Evolutionary conservation across 106 monocot species (phyloP).

Genomic region (Dendrobium catenatum): DNA sequence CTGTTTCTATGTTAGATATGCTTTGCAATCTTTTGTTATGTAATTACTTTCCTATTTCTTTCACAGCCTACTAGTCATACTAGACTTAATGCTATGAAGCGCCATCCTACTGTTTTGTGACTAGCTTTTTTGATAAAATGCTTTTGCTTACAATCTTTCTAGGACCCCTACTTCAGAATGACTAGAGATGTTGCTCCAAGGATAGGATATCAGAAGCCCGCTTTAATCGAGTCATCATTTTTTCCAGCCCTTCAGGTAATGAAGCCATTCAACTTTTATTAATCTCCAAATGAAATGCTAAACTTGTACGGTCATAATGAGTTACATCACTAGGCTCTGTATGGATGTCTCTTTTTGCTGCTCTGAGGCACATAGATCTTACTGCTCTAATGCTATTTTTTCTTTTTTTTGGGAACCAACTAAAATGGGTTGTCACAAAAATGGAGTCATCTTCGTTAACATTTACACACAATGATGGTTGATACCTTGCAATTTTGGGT

Average conservation of each 20-base stretch:
- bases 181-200: constrained; percentile 99
- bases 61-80: not conserved
- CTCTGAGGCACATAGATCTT: not conserved
- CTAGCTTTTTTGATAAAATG: not conserved
- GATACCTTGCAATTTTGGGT: not conserved
- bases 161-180: constrained; percentile 99
- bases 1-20: not conserved
- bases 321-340: not conserved
- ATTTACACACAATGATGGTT: not conserved
- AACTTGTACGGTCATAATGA: not conserved
- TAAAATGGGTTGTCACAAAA: not conserved
- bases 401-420: not conserved
- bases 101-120: not conserved
- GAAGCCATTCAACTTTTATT: not conserved
- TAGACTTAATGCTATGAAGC: not conserved
- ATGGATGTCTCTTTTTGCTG: not conserved
- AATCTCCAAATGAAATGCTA: not conserved
- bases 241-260: constrained; percentile 96
- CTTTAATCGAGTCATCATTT: constrained; percentile 91
- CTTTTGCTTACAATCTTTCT: constrained; percentile 6
- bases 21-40: not conserved
- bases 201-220: constrained; percentile 93
- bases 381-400: not conserved
- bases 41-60: not conserved
- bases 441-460: not conserved